These are phyloP conservation scores for Firmiana major DNA, from an alignment of 345 rosid genomes.

Conservation along the genomic window DNA sequence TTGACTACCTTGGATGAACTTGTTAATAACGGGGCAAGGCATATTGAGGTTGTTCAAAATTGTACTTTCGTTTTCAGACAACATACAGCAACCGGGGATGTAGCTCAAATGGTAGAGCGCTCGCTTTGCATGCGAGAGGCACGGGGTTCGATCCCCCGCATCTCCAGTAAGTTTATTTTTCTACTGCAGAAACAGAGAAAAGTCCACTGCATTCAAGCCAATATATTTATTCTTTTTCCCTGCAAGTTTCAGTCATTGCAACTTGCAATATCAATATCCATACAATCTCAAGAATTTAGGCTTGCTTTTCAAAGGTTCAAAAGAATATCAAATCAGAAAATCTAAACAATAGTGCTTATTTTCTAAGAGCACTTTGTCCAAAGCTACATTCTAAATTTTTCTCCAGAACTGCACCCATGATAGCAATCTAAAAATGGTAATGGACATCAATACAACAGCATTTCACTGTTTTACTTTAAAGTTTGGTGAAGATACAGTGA, in stretches of 20 bases:
- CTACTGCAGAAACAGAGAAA: neutral
- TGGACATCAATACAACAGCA: neutral
- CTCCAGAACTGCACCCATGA: neutral
- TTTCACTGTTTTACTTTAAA: neutral
- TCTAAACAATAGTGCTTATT: neutral
- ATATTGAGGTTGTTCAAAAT: neutral
- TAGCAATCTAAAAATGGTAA: neutral
- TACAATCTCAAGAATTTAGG: neutral
- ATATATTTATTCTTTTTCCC: neutral
- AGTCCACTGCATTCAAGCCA: neutral
- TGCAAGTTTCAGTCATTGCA: neutral
- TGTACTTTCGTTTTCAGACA: neutral
- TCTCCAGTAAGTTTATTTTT: neutral
- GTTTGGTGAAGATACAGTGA: neutral
- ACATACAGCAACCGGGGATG: slow-evolving; percentile 44
- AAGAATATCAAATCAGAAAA: neutral
- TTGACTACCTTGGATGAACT: neutral
- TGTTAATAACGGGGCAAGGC: neutral
- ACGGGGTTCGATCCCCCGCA: slow-evolving; percentile 14
- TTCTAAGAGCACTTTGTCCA: neutral
- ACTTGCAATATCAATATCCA: neutral
- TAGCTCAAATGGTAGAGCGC: slow-evolving; percentile 94
- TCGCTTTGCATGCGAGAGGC: slow-evolving; percentile 69
- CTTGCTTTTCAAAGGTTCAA: neutral
- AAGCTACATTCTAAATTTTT: neutral